Conservation (phyloP, 495 filamentous ascomycete species). For the Patellaria atrata region DNA sequence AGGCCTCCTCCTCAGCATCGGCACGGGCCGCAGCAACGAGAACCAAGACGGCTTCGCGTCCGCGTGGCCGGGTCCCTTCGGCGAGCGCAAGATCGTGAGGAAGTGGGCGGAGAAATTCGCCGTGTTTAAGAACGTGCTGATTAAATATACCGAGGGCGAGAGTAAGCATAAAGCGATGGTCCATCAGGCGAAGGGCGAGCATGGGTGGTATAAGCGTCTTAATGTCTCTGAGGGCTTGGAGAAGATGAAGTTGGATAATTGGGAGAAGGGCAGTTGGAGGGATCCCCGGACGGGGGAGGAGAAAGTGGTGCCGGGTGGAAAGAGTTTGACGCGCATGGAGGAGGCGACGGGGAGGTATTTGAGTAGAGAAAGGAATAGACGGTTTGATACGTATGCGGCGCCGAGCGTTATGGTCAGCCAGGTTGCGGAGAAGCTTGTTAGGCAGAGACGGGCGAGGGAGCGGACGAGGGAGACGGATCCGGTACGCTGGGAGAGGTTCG, state of each 20-base stretch:
- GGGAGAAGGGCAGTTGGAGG: constrained; percentile 21
- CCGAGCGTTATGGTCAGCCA: constrained; percentile 26
- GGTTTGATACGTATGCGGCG: constrained; percentile 25
- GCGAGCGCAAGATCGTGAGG: constrained; percentile 18
- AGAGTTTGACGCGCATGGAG: constrained; percentile 25
- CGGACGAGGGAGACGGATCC: constrained; percentile 13
- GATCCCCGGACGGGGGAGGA: constrained; percentile 15
- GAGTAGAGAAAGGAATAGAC: constrained; percentile 17
- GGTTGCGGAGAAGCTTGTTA: constrained; percentile 28
- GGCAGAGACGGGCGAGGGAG: constrained; percentile 26
- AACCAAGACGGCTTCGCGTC: constrained; percentile 27
- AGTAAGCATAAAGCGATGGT: constrained; percentile 28
- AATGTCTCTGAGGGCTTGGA: constrained; percentile 27
- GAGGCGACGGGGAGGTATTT: constrained; percentile 21
- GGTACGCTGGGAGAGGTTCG: constrained; percentile 24
- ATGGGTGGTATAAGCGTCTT: constrained; percentile 30
- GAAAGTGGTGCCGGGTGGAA: constrained; percentile 19
- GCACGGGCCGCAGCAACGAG: constrained; percentile 28
- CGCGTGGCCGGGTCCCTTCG: constrained; percentile 28
- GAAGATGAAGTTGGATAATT: constrained; percentile 27
- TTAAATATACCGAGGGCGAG: constrained; percentile 33
- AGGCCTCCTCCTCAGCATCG: constrained; percentile 25
- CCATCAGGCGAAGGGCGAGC: constrained; percentile 23
- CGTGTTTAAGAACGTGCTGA: constrained; percentile 29
- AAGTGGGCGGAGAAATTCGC: constrained; percentile 30